Evolutionary conservation across 208 protist species (phyloP).

Genomic region (Vickermania ingenoplastis): DNA sequence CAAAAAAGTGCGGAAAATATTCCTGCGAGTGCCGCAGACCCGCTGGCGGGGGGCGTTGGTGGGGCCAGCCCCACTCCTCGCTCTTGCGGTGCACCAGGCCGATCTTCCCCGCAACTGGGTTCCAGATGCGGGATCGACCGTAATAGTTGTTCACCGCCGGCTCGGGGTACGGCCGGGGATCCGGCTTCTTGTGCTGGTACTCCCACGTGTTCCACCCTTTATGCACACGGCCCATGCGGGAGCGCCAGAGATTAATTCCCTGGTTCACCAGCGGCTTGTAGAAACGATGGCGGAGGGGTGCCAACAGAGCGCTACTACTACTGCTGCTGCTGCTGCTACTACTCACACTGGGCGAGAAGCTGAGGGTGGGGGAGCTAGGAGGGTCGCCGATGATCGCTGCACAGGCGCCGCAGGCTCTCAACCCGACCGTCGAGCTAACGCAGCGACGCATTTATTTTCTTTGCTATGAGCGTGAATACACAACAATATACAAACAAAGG

Average conservation of each 20-base stretch:
- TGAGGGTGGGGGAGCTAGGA: neutral
- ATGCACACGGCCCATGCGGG: slow-evolving; percentile 70
- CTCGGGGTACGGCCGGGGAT: slow-evolving; percentile 80
- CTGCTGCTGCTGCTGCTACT: neutral
- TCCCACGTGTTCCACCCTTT: slow-evolving; percentile 65
- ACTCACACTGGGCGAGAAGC: neutral
- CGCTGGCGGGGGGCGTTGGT: slow-evolving; percentile 60
- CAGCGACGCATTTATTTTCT: too few relatives aligned
- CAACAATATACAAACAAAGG: too few relatives aligned
- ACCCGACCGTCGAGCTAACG: too few relatives aligned
- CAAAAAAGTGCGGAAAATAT: slow-evolving; percentile 75
- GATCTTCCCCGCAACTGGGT: slow-evolving; percentile 78
- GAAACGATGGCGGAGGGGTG: slow-evolving; percentile 38
- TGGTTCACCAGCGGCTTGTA: slow-evolving; percentile 76
- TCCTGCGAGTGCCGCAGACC: slow-evolving; percentile 67
- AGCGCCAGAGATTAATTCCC: slow-evolving; percentile 76
- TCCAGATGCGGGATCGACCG: slow-evolving; percentile 71
- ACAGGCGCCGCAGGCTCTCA: too few relatives aligned
- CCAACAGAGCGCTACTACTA: slow-evolving; percentile 5
- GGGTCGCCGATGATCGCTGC: too few relatives aligned
- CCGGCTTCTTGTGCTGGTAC: slow-evolving; percentile 55
- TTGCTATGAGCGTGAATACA: too few relatives aligned
- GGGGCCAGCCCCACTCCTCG: slow-evolving; percentile 74
- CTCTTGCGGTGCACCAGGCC: slow-evolving; percentile 68
- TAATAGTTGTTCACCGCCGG: slow-evolving; percentile 83